Evolutionary conservation across 1,139 yeast species (phyloP).

Genomic region (Kazachstania sp.): DNA sequence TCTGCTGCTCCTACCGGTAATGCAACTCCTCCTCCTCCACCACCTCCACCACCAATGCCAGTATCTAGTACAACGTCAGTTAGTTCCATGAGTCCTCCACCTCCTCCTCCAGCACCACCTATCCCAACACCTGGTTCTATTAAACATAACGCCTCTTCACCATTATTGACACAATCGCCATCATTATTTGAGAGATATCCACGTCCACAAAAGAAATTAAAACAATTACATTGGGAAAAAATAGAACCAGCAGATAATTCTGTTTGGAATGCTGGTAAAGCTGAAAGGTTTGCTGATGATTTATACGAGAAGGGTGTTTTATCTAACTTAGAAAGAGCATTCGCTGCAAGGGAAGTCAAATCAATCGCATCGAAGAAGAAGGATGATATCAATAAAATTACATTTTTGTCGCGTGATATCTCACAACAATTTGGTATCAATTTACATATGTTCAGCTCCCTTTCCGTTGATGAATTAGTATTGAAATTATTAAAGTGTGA

Average conservation of each 20-base stretch:
- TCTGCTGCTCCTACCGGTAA: conserved; percentile 24
- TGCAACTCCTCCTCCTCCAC: conserved; percentile 28
- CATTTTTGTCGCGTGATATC: conserved; percentile 59
- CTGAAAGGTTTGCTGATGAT: conserved; percentile 49
- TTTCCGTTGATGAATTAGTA: conserved; percentile 51
- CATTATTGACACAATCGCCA: conserved; percentile 33
- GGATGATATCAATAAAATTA: conserved; percentile 42
- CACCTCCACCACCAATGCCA: conserved; percentile 13
- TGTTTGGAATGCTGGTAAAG: conserved; percentile 51
- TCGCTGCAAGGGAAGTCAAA: conserved; percentile 72
- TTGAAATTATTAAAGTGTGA: conserved; percentile 56
- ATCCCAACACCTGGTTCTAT: conserved; percentile 18
- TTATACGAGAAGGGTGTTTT: conserved; percentile 62
- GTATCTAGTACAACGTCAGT: conserved; percentile 32
- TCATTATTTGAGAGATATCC: conserved; percentile 54
- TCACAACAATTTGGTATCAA: conserved; percentile 77
- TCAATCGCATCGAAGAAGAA: conserved; percentile 37
- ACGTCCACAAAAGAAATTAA: conserved; percentile 68
- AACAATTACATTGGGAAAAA: conserved; percentile 81
- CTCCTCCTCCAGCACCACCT: conserved; percentile 34
- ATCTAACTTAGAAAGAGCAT: conserved; percentile 63
- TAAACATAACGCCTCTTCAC: conserved; percentile 31
- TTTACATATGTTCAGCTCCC: conserved; percentile 49
- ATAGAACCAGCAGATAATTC: conserved; percentile 56
- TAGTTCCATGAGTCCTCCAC: conserved; percentile 10